Conservation (phyloP, 495 filamentous ascomycete species). For the Aspergillus saccharolyticus region DNA sequence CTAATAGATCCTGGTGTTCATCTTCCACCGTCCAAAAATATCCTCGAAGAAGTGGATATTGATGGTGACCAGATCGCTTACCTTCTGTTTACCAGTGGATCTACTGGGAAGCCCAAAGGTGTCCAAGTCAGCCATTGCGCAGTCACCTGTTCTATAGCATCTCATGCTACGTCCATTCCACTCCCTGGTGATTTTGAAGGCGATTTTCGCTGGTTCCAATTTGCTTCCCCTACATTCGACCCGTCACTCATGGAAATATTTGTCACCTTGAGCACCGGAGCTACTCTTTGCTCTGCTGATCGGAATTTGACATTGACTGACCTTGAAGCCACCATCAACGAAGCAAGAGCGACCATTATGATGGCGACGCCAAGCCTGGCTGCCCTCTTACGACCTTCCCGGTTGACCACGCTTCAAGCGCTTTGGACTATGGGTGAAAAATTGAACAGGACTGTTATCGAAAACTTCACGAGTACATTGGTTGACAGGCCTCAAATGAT, state of each 20-base stretch:
- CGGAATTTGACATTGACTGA: constrained; percentile 22
- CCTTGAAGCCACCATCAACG: constrained; percentile 23
- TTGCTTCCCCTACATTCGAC: constrained; percentile 77
- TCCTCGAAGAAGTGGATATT: constrained; percentile 10
- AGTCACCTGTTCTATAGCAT: constrained; percentile 63
- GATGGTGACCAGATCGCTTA: constrained; percentile 57
- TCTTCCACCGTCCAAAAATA: neutral
- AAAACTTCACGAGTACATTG: constrained; percentile 16
- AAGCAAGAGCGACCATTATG: constrained; percentile 24
- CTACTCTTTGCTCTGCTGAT: constrained; percentile 48
- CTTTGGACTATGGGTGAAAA: constrained; percentile 32
- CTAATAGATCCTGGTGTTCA: constrained; percentile 6
- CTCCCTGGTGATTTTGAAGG: constrained; percentile 55
- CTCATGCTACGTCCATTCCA: constrained; percentile 44
- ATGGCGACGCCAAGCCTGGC: constrained; percentile 32
- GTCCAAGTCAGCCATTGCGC: constrained; percentile 70
- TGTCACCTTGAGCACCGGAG: constrained; percentile 63
- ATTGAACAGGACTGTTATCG: constrained; percentile 25
- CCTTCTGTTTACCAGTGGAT: constrained; percentile 83
- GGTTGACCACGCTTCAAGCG: constrained; percentile 23
- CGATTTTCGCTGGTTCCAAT: constrained; percentile 67
- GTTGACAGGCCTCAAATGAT: constrained; percentile 1
- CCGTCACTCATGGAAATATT: constrained; percentile 84
- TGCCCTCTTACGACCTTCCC: constrained; percentile 22
- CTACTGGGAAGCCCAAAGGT: constrained; percentile 80